Base-by-base conservation (phyloP, 208 protist genomes). In the Crithidia expoeki region DNA sequence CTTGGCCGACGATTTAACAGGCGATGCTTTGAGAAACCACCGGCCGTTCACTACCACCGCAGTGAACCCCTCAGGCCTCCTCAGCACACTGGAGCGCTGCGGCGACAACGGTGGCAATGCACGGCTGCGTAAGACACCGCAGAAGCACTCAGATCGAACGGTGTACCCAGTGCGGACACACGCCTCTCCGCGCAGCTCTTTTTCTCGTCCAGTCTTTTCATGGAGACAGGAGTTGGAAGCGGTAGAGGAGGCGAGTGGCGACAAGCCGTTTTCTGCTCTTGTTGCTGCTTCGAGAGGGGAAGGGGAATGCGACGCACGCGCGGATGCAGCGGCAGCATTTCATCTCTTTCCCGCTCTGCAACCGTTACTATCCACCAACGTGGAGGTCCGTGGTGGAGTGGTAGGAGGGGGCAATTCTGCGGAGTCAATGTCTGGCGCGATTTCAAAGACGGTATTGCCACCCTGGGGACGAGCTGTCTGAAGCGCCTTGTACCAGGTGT, bases 381-480 rank as follows among this genome's bases (percentile, higher is more conserved):
- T n/a, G n/a, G n/a, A n/a, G n/a, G n/a, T n/a, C n/a, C n/a, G n/a
- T n/a, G n/a, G n/a, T n/a, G n/a, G n/a, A n/a, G n/a, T n/a, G n/a
- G n/a, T n/a, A n/a, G n/a, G n/a, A n/a, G n/a, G n/a, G n/a, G n/a
- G n/a, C n/a, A n/a, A n/a, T n/a, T n/a, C n/a, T n/a, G n/a, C n/a
- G n/a, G n/a, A n/a, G 27, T 25, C 38, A 38, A 25, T 38, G 27
- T 52, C 38, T 3, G 25, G 11, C 2, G 16, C 9, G 38, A 38
- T 64, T 64, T 44, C 58, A 16, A 28, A 32, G 23, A 16, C 58
- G 25, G 42, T 52, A 44, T 25, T 64, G 25, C 58, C 58, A 3
- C 17, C 52, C 28, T 64, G 58, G 58, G 58, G 58, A 4, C 38
- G 58, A n/a, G 28, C 58, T 34, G 58, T 64, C 2, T 38, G 57